phyloP scores from a whole-genome alignment of 805 yeast genomes.

The Cephaloascus albidus region DNA sequence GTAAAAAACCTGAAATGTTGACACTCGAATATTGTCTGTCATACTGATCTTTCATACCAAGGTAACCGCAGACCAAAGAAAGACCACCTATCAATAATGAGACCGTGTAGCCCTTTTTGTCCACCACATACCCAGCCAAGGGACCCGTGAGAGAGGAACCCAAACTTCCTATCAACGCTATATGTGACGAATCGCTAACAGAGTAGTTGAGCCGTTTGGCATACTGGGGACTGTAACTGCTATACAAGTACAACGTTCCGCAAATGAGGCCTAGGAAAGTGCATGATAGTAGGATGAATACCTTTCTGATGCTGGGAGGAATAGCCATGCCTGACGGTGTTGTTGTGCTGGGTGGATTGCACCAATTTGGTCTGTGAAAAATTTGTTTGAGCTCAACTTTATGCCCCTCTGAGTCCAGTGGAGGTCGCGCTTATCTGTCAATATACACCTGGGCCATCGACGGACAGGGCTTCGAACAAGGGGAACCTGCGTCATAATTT shows the following conservation, averaged over 20 bases:
- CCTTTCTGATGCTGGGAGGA: conserved; percentile 11
- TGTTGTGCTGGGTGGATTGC: neutral
- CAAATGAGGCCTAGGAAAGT: conserved; percentile 42
- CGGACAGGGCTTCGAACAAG: too few species aligned
- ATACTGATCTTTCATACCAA: conserved; percentile 43
- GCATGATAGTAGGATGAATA: conserved; percentile 14
- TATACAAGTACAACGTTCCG: conserved; percentile 69
- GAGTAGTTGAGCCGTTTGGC: conserved; percentile 46
- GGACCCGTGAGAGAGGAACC: conserved; percentile 63
- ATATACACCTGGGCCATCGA: too few species aligned
- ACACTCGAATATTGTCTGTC: conserved; percentile 27
- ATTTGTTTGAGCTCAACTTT: too few species aligned
- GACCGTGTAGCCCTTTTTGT: conserved; percentile 45
- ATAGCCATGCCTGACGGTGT: neutral
- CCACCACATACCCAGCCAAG: conserved; percentile 57
- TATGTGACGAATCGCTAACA: conserved; percentile 52
- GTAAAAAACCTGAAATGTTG: conserved; percentile 30
- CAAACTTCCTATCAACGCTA: conserved; percentile 61
- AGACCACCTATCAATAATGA: conserved; percentile 44
- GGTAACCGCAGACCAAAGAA: conserved; percentile 44
- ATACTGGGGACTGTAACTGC: conserved; percentile 73
- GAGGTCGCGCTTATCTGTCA: too few species aligned
- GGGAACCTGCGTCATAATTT: too few species aligned
- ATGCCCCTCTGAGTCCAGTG: too few species aligned
- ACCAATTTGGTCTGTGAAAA: too few species aligned